Evolutionary conservation across 2,329 filamentous ascomycete genomes (phyloP).

Genomic region (Bipolaris oryzae): DNA sequence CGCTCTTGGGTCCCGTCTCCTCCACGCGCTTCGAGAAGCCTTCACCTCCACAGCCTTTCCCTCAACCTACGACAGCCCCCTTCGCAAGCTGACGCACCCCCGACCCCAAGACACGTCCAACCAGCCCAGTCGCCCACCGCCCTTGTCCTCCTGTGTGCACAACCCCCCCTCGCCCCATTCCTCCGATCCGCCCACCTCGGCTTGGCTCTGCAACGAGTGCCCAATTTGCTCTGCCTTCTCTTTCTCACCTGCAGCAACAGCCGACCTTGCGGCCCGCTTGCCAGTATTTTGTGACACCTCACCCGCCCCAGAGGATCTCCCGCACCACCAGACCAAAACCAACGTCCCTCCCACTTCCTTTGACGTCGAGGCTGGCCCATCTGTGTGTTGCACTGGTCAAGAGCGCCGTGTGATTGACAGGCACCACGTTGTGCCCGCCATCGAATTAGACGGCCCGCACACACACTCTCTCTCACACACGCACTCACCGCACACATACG

Average conservation of each 20-base stretch:
- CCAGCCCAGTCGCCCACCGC: not conserved
- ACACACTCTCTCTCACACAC: not conserved
- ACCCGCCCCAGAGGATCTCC: slow-evolving; percentile 34
- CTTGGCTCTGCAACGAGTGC: slow-evolving; percentile 17
- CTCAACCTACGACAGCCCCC: slow-evolving; percentile 1
- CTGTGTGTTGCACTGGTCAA: slow-evolving; percentile 28
- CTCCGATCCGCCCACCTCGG: slow-evolving; percentile 7
- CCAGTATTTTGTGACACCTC: slow-evolving; percentile 39
- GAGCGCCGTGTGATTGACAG: slow-evolving; percentile 33
- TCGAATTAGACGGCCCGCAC: not conserved
- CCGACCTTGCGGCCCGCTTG: slow-evolving; percentile 40
- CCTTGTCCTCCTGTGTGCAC: not conserved
- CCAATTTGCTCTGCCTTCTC: slow-evolving; percentile 22
- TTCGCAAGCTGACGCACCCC: not conserved
- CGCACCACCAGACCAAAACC: slow-evolving; percentile 23
- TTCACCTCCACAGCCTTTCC: slow-evolving; percentile 21
- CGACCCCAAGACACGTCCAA: not conserved
- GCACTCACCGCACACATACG: not conserved
- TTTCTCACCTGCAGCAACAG: slow-evolving; percentile 37
- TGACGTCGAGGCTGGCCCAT: slow-evolving; percentile 11
- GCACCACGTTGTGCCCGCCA: slow-evolving; percentile 31
- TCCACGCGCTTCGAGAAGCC: slow-evolving; percentile 43
- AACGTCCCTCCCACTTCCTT: not conserved
- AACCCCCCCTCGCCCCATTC: slow-evolving; percentile 4
- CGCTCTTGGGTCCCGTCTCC: slow-evolving; percentile 39